Evolutionary conservation across 164 flowering plant species (phyloP).

Genomic region (Malania oleifera): DNA sequence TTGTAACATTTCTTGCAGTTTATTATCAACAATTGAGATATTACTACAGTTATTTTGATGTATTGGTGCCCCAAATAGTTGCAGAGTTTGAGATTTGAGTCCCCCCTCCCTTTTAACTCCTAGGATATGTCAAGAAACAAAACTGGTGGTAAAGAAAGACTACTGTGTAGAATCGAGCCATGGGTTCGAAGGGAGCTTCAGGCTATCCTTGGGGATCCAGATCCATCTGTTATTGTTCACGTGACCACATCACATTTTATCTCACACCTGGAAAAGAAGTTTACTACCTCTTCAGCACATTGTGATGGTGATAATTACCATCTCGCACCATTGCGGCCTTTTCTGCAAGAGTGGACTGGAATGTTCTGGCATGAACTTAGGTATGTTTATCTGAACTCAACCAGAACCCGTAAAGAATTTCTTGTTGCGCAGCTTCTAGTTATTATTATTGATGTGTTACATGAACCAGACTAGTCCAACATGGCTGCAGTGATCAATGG

Average conservation of each 20-base stretch:
- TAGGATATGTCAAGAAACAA: constrained; percentile 32
- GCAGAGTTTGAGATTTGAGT: too few relatives aligned
- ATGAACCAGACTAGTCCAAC: too few relatives aligned
- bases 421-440: too few relatives aligned
- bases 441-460: too few relatives aligned
- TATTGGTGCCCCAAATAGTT: too few relatives aligned
- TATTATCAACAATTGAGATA: too few relatives aligned
- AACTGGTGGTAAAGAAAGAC: constrained; percentile 22
- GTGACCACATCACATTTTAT: constrained; percentile 52
- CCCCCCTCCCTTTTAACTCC: constrained; percentile 5
- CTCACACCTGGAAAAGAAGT: constrained; percentile 29
- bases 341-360: constrained; percentile 39
- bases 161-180: constrained; percentile 51
- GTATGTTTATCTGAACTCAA: constrained; percentile 24
- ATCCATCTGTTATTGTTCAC: constrained; percentile 68
- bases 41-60: too few relatives aligned
- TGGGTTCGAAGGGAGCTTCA: constrained; percentile 78
- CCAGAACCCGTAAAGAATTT: not conserved
- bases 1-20: too few relatives aligned
- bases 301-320: constrained; percentile 17
- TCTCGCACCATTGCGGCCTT: constrained; percentile 44
- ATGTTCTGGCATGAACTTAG: constrained; percentile 85
- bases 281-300: constrained; percentile 7
- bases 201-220: constrained; percentile 65
- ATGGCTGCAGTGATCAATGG: too few relatives aligned